Percentiles rank a stretch among this genome's conserved stretches.
phyloP scores from a whole-genome alignment of 768 basidiomycete species.

The Cystofilobasidium ferigula region DNA sequence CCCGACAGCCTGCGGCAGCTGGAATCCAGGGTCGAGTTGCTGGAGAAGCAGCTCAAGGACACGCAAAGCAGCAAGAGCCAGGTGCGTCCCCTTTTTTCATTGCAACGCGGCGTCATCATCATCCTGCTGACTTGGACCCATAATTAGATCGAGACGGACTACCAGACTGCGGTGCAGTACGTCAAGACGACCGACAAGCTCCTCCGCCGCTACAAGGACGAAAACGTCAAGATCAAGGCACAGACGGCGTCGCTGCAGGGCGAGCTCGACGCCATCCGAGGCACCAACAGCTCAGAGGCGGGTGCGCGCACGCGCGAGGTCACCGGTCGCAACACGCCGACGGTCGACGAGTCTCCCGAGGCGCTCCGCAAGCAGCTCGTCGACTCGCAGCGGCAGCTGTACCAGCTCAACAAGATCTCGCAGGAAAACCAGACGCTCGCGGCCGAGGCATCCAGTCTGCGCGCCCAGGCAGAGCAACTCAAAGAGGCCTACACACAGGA shows the following conservation, averaged over 20 bases:
- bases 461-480: conserved; percentile 57
- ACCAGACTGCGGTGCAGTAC: conserved; percentile 91
- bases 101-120: conserved; percentile 6
- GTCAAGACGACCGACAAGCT: conserved; percentile 98
- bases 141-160: conserved; percentile 82
- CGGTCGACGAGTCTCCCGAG: conserved; percentile 58
- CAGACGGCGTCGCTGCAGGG: conserved; percentile 65
- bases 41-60: conserved; percentile 49
- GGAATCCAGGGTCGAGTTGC: conserved; percentile 29
- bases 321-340: conserved; percentile 70
- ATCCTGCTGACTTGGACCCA: conserved; percentile 46
- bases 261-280: conserved; percentile 66
- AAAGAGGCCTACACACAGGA: conserved; percentile 59
- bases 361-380: conserved; percentile 57
- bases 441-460: conserved; percentile 62
- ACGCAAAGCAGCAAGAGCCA: neutral
- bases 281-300: conserved; percentile 49
- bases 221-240: conserved; percentile 79
- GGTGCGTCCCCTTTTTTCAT: neutral
- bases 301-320: conserved; percentile 45
- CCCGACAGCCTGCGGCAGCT: conserved; percentile 28
- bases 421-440: conserved; percentile 64
- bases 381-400: conserved; percentile 66
- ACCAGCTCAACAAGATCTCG: conserved; percentile 61
- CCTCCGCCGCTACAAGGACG: conserved; percentile 87